Base-by-base conservation (phyloP, 768 basidiomycete species). In the Podaxis sp. region DNA sequence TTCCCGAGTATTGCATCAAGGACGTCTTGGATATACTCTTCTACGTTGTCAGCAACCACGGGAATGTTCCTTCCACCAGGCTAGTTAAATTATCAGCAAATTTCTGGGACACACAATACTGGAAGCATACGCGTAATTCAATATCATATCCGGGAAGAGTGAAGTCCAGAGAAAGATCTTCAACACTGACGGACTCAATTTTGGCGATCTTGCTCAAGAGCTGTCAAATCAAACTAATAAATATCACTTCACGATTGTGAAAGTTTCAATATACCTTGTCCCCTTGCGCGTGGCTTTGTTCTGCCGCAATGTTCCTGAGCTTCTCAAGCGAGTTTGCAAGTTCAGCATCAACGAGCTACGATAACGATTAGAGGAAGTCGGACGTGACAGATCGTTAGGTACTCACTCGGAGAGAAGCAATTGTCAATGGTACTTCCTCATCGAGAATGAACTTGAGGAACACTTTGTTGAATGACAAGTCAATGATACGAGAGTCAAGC, bases 401-500 rank as follows among this genome's bases (percentile, higher is more conserved):
- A 44, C 80, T 57, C 62, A 94, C 91, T 74, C 86, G 89, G 55
- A 98, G 81, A 5, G 87, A 86, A n/a, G 90, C 84, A 59, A 96
- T 82, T 3, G 88, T 91, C 64, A 91, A 76, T 13, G 93, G 89
- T 27, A 98, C 82, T 38, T 91, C 87, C 64, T 95, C 91, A 21
- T 92, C 93, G 13, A 98, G 83, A 5, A 95, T 82, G 55, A 92
- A 82, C 71, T 92, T 93, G 64, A 98, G 78, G 82, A 98, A 98
- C n/a, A 96, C 77, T 71, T 91, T 93, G 77, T 94, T 98, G 72
- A 98, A 87, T 28, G 91, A 88, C 65, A 98, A 79, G 71, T 98
- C 97, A 74, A 98, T 96, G 69, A 98, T 98, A 18, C 97, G 85
- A 9, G 95, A 97, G 74, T 99, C 97, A 47, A 98, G 78, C 82